Evolutionary conservation across 2,329 filamentous ascomycete genomes (phyloP), one percentile per base, ranked within the genome.

Genomic region (Domatiomyces globalis): DNA sequence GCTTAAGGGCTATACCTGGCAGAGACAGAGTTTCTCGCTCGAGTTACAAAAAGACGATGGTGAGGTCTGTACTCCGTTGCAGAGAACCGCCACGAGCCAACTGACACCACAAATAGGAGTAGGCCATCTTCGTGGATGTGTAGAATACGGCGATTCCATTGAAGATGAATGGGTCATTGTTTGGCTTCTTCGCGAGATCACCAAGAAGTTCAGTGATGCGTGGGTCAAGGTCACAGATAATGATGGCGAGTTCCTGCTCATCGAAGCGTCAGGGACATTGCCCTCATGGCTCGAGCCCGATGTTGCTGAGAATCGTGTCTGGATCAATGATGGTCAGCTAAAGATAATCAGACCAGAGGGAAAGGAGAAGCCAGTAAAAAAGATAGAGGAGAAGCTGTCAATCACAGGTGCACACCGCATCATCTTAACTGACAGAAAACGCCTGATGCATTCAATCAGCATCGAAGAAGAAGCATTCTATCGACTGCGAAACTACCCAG

Each of bases 161-260:
- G 90, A 95, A 63, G 92, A 98, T 61, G 94, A 98, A 71, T 98
- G 92, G 94, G 77, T 96, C 5, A 83, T 96, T 54, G 89, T 96
- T 18, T 95, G 89, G 68, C 71, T 96, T 4, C 73, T 98, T 27
- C 80, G 85, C 45, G 84, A 94, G 67, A 70, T 96, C 60, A 89
- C 83, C 60, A 84, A 76, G 59, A 74, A 77, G 39, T 85, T 85
- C 61, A 72, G 79, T 4, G 75, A 84, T 54, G 73, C 88, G 6
- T 98, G 90, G 89, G 78, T 88, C 46, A 81, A 85, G 47, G 76
- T 94, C 3, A 81, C 79, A 54, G 92, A 98, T 65, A 84, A 81
- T 47, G 92, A 96, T 68, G 94, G 94, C 60, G 89, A 98, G 64
- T 98, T 98, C 61, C 76, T 98, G 48, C 79, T 98, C 17, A 84